Conservation (phyloP, 192 early-diverging fungal species). For the Gryganskiella cystojenkinii region DNA sequence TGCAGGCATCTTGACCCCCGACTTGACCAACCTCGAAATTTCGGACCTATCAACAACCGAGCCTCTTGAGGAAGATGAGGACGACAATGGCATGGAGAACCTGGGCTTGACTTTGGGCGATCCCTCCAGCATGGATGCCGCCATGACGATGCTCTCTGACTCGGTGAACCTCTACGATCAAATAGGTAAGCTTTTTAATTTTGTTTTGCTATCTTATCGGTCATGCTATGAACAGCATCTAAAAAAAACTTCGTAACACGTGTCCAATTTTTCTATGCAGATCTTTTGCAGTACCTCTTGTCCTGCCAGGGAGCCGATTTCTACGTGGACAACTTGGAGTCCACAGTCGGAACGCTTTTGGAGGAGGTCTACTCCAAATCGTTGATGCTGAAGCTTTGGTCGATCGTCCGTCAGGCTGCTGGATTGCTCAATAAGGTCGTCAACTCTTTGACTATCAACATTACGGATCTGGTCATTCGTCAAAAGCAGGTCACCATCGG, state of each 20-base stretch:
- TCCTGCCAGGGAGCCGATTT: constrained; percentile 74
- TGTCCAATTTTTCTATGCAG: constrained; percentile 17
- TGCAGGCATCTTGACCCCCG: constrained; percentile 7
- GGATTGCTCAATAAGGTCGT: constrained; percentile 81
- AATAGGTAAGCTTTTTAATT: constrained; percentile 41
- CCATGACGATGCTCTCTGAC: constrained; percentile 64
- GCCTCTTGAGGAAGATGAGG: constrained; percentile 1
- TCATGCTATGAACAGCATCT: background rate
- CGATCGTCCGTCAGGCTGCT: constrained; percentile 84
- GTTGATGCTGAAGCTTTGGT: constrained; percentile 77
- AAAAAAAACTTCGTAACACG: background rate
- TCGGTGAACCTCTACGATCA: constrained; percentile 87
- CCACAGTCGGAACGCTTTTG: constrained; percentile 69
- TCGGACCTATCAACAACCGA: constrained; percentile 5
- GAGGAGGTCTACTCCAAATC: constrained; percentile 89
- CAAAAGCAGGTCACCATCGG: constrained; percentile 84
- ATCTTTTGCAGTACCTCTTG: constrained; percentile 80
- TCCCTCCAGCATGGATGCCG: constrained; percentile 64
- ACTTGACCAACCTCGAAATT: constrained; percentile 26
- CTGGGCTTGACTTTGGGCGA: constrained; percentile 77
- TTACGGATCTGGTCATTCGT: constrained; percentile 82
- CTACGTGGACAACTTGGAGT: constrained; percentile 61
- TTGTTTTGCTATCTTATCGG: background rate
- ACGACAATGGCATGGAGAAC: constrained; percentile 41
- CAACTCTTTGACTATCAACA: constrained; percentile 79